A percentile compares a stretch with the other conserved stretches of the same genome.
Conservation (phyloP, 169 alveolate genomes). For the Eimeria tenella region DNA sequence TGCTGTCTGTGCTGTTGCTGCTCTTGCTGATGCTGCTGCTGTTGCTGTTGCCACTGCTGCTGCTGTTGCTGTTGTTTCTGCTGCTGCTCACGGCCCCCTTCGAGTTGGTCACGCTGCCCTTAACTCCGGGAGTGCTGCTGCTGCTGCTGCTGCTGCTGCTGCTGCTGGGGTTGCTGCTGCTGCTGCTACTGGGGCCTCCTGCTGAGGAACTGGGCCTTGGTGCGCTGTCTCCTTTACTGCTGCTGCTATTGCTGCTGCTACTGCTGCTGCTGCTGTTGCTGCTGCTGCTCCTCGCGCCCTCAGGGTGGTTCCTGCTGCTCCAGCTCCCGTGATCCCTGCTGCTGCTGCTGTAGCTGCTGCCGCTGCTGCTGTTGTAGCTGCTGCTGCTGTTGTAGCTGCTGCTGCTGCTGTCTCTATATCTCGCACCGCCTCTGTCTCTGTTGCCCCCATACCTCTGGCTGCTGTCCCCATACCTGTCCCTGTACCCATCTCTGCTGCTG, state of each 20-base stretch:
- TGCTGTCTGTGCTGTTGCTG: neutral
- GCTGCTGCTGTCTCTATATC: neutral
- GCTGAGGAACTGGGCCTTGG: neutral
- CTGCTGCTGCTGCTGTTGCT: neutral
- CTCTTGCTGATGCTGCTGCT: neutral
- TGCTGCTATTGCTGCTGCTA: neutral
- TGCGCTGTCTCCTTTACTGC: neutral
- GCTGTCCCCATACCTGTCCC: neutral
- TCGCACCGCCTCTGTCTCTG: neutral
- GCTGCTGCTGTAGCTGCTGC: neutral
- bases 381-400: slow-evolving; percentile 1
- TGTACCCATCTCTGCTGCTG: slow-evolving; percentile 21
- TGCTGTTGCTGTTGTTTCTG: neutral
- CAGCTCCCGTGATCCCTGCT: neutral
- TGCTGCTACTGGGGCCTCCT: neutral
- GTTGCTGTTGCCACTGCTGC: neutral
- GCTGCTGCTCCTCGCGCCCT: too few species aligned
- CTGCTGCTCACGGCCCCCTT: neutral
- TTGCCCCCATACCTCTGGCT: neutral
- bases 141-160: slow-evolving; percentile 2
- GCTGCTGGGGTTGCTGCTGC: slow-evolving; percentile 2
- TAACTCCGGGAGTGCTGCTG: too few species aligned
- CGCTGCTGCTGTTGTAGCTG: neutral
- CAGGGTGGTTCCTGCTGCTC: too few species aligned
- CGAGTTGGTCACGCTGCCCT: neutral